Base-by-base conservation (phyloP, 129 eudicot species). In the Rutidosis leptorrhynchoides region DNA sequence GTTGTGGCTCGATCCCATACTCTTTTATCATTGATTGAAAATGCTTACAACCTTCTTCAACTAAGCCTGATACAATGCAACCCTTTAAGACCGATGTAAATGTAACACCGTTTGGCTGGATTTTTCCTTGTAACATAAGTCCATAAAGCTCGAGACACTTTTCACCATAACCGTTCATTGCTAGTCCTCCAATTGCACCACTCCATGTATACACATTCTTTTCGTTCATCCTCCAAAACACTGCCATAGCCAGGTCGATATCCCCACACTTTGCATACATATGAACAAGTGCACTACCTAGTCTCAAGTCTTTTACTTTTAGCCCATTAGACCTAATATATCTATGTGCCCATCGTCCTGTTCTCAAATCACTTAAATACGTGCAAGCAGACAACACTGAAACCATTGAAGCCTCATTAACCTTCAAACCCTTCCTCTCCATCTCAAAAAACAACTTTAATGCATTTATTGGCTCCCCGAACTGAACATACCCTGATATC, bases 221-320 rank as follows among this genome's bases (percentile, higher is more conserved):
- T 43, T 73, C 77, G 32, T 54, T 46, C 83, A 80, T 80, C 64
- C 76, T 85, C 32, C 69, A 45, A 62, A 84, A 84, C 32, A 78
- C 78, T 7, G 65, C 71, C 52, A 74, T 74, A 9, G 85, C 77
- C 29, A 71, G 70, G 49, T 74, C 65, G 10, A 77, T 76, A 43
- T 73, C 80, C 15, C 89, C 89, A 49, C 83, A 80, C 62, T 84
- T 84, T 65, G 83, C 89, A 62, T 80, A 84, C 83, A 80, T 77
- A 35, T 84, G 74, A 14, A 84, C 65, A 15, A 83, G 56, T 4
- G 85, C 66, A 57, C 82, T 80, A n/a, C 82, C 83, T 27, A 83
- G 17, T 46, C 68, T 80, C 43, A 70, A 64, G 26, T 74, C 79
- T n/a, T n/a, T n/a, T 8, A 74, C 24, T 57, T 45, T 69, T 15